Percentiles rank a stretch among this genome's conserved stretches.
Conservation (phyloP, 2,329 filamentous ascomycete genomes). For the Ophiostoma novo-ulmi region DNA sequence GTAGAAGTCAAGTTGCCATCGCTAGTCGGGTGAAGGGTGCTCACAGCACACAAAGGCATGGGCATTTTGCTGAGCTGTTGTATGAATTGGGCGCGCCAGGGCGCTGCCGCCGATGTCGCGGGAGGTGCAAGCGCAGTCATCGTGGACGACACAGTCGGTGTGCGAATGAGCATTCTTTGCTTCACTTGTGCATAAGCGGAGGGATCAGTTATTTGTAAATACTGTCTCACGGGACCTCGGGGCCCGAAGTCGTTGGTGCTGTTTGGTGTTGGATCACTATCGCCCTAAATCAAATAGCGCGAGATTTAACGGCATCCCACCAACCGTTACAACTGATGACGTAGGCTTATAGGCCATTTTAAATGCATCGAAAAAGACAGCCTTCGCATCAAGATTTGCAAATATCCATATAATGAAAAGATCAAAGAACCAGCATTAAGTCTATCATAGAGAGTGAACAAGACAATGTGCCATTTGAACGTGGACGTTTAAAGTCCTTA, state of each 20-base stretch:
- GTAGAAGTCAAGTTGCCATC: not conserved
- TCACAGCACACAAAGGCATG: constrained; percentile 47
- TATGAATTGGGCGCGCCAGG: constrained; percentile 51
- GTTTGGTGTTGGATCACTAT: not conserved
- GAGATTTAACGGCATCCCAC: not conserved
- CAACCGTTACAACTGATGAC: not conserved
- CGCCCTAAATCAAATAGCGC: not conserved
- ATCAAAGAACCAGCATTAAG: not conserved
- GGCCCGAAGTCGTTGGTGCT: not conserved
- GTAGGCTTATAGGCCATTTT: not conserved
- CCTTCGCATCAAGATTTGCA: not conserved
- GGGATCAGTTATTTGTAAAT: not conserved
- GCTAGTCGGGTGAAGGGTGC: constrained; percentile 42
- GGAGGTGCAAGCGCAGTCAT: constrained; percentile 18
- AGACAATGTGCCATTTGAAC: not conserved
- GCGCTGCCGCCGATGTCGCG: constrained; percentile 36
- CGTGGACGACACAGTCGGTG: constrained; percentile 13
- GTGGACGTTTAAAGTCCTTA: not conserved
- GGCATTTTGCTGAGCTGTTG: constrained; percentile 46
- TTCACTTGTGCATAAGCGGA: not conserved
- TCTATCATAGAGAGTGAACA: not conserved
- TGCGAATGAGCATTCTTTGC: constrained; percentile 22
- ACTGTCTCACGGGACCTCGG: not conserved
- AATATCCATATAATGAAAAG: rapidly evolving
- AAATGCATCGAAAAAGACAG: not conserved